These are phyloP conservation scores for Russula lepida DNA, from an alignment of 768 basidiomycete genomes.

Conservation along the genomic window DNA sequence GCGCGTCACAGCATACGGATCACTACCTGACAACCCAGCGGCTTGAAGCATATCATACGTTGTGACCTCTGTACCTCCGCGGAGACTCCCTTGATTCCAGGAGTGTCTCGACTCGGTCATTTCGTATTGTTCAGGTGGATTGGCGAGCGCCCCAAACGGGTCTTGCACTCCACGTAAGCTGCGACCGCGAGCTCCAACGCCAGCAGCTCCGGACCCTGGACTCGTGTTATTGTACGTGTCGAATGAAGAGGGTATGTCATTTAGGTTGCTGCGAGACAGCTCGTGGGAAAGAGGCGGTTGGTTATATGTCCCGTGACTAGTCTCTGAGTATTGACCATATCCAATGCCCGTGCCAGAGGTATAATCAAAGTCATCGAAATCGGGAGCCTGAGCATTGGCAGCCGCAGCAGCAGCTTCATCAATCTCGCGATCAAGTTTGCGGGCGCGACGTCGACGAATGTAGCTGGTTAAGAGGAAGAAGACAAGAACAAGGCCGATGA, in stretches of 20 bases:
- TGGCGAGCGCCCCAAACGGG: slow-evolving; percentile 36
- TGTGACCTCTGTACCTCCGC: not conserved
- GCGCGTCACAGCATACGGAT: slow-evolving; percentile 20
- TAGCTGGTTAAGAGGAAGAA: slow-evolving; percentile 45
- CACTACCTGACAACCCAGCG: slow-evolving; percentile 11
- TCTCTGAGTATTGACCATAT: slow-evolving; percentile 38
- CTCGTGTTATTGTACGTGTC: slow-evolving; percentile 30
- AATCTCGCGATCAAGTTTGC: slow-evolving; percentile 64
- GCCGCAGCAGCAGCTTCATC: slow-evolving; percentile 64
- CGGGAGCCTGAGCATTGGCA: slow-evolving; percentile 39
- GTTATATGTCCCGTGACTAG: slow-evolving; percentile 48
- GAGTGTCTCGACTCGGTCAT: slow-evolving; percentile 19
- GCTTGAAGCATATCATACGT: slow-evolving; percentile 17
- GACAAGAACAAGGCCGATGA: slow-evolving; percentile 44
- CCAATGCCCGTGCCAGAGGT: slow-evolving; percentile 24
- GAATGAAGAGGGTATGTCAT: slow-evolving; percentile 34
- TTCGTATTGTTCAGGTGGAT: slow-evolving; percentile 23
- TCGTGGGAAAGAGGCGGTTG: slow-evolving; percentile 31
- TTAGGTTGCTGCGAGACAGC: slow-evolving; percentile 47
- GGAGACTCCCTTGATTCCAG: slow-evolving; percentile 9
- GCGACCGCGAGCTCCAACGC: slow-evolving; percentile 32
- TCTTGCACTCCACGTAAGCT: slow-evolving; percentile 27
- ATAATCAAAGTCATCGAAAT: slow-evolving; percentile 40
- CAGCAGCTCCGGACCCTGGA: slow-evolving; percentile 31
- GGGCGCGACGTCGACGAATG: slow-evolving; percentile 55